phyloP scores from a whole-genome alignment of 176 grass and related monocot genomes.

The Oryza longistaminata region DNA sequence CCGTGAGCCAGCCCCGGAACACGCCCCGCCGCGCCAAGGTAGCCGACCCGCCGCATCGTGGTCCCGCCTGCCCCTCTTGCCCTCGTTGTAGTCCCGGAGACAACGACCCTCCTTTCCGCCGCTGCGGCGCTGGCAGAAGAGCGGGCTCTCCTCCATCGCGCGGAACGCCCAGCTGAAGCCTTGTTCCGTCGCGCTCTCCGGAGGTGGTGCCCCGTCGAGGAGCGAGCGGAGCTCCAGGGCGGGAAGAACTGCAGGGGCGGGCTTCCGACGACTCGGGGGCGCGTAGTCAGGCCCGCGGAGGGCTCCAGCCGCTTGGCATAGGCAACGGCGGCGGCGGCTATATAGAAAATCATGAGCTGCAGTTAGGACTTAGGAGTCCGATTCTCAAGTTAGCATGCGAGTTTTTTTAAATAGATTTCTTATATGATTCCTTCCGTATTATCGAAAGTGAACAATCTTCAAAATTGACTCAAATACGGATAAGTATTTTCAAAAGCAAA shows the following conservation, averaged over 20 bases:
- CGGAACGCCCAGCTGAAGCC: slow-evolving; percentile 67
- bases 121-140: slow-evolving; percentile 54
- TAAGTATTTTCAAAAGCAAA: no score
- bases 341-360: no score
- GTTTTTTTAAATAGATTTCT: no score
- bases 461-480: no score
- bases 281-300: slow-evolving; percentile 60
- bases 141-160: slow-evolving; percentile 67
- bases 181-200: slow-evolving; percentile 57
- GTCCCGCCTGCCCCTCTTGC: slow-evolving; percentile 63
- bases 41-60: slow-evolving; percentile 67
- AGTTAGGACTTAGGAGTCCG: no score
- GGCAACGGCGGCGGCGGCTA: no score
- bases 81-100: slow-evolving; percentile 59
- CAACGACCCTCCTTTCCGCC: slow-evolving; percentile 39
- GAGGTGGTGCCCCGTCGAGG: slow-evolving; percentile 70
- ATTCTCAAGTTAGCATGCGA: no score
- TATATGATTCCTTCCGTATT: no score
- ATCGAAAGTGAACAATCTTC: no score
- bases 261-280: slow-evolving; percentile 54
- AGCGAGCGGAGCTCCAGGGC: slow-evolving; percentile 44
- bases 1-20: slow-evolving; percentile 72
- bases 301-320: no score
- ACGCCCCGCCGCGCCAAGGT: slow-evolving; percentile 51
- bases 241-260: slow-evolving; percentile 47